A percentile compares a stretch with the other conserved stretches of the same genome.
These are phyloP conservation scores for Lentinula boryana DNA, from an alignment of 768 basidiomycete species.

Conservation along the genomic window DNA sequence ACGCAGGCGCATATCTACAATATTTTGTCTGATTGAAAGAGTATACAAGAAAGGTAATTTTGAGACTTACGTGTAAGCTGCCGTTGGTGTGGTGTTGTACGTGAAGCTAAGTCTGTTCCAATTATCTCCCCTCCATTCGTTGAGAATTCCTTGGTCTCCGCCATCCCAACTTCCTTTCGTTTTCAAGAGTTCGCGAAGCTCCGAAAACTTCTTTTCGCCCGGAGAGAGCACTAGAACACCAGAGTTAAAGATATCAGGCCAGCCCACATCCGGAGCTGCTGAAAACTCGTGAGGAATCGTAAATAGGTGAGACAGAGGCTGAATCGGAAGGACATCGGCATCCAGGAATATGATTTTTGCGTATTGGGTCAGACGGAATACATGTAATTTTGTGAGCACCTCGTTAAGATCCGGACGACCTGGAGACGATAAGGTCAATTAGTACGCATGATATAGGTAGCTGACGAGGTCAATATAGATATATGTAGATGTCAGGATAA, in stretches of 20 bases:
- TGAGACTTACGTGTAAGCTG: slow-evolving; percentile 84
- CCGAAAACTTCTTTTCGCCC: slow-evolving; percentile 74
- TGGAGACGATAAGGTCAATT: slow-evolving; percentile 26
- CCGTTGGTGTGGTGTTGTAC: slow-evolving; percentile 97
- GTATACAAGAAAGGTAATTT: slow-evolving; percentile 12
- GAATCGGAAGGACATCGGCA: slow-evolving; percentile 84
- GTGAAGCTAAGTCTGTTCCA: slow-evolving; percentile 97
- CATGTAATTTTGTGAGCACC: slow-evolving; percentile 94
- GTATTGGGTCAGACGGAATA: slow-evolving; percentile 88
- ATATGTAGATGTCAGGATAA: slow-evolving; percentile 8
- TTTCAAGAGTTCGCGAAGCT: slow-evolving; percentile 64
- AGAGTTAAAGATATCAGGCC: slow-evolving; percentile 99
- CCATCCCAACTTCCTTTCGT: slow-evolving; percentile 92
- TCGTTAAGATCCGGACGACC: slow-evolving; percentile 92
- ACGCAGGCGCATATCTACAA: slow-evolving; percentile 90
- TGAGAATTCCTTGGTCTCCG: slow-evolving; percentile 96
- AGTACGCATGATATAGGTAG: neutral
- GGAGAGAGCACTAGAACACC: slow-evolving; percentile 88
- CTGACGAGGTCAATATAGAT: neutral
- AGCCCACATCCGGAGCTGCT: slow-evolving; percentile 94
- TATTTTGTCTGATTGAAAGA: slow-evolving; percentile 17
- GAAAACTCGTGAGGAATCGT: slow-evolving; percentile 76
- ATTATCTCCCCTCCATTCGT: slow-evolving; percentile 83
- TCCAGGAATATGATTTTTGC: slow-evolving; percentile 86
- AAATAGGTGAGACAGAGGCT: slow-evolving; percentile 92